phyloP scores from a whole-genome alignment of 805 yeast species.

The Kodamaea laetipori region DNA sequence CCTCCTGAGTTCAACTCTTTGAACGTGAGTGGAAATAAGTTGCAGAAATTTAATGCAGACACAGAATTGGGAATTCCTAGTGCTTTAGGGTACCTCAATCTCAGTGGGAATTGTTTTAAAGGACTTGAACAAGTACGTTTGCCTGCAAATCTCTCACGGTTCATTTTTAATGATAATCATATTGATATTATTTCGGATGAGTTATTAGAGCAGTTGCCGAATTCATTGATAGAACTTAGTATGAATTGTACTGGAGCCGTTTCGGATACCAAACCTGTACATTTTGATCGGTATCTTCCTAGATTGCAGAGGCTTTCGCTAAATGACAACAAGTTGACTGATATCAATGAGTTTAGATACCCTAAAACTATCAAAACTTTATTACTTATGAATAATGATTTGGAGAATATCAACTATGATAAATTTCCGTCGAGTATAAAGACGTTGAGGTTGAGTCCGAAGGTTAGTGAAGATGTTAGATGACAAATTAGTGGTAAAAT shows the following conservation, averaged over 20 bases:
- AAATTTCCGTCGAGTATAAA: conserved; percentile 1
- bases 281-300: conserved; percentile 9
- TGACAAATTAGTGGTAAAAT: too few relatives aligned
- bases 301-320: conserved; percentile 11
- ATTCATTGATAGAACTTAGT: conserved; percentile 9
- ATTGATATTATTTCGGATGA: conserved; percentile 8
- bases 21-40: conserved; percentile 13
- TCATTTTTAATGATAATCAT: conserved; percentile 8
- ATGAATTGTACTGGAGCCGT: conserved; percentile 10
- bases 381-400: conserved; percentile 12
- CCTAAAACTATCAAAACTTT: conserved; percentile 12
- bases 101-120: conserved; percentile 11
- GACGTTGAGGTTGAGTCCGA: background rate
- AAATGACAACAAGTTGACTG: conserved; percentile 13
- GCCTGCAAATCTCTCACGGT: conserved; percentile 11
- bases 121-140: conserved; percentile 9
- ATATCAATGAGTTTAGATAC: conserved; percentile 10
- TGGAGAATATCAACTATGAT: conserved; percentile 9
- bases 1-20: conserved; percentile 13
- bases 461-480: background rate
- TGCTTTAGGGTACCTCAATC: conserved; percentile 9
- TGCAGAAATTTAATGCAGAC: conserved; percentile 7
- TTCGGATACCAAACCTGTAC: background rate
- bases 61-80: conserved; percentile 5
- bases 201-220: conserved; percentile 10